phyloP scores from a whole-genome alignment of 768 basidiomycete species.

The Podaxis sp. region DNA sequence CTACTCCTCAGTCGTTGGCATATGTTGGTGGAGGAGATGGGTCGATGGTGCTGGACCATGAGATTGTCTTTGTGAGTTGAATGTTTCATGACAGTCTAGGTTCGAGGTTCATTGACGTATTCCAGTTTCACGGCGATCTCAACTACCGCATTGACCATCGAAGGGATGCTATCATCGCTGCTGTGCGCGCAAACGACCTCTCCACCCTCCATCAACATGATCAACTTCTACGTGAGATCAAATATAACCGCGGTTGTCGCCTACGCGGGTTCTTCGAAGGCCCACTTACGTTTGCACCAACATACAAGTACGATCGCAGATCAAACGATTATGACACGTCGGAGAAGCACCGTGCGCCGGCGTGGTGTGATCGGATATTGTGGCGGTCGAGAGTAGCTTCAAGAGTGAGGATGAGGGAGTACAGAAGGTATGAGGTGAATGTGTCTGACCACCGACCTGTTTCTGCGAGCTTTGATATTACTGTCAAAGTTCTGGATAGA shows the following conservation, averaged over 20 bases:
- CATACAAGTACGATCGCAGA: slow-evolving; percentile 91
- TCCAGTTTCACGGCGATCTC: slow-evolving; percentile 85
- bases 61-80: slow-evolving; percentile 79
- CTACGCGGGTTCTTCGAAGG: slow-evolving; percentile 82
- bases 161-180: slow-evolving; percentile 74
- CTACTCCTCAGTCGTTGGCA: slow-evolving; percentile 53
- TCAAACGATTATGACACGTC: slow-evolving; percentile 82
- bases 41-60: slow-evolving; percentile 91
- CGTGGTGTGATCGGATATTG: slow-evolving; percentile 96
- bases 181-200: slow-evolving; percentile 67
- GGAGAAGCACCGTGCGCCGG: slow-evolving; percentile 85
- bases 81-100: background rate
- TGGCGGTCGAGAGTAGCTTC: slow-evolving; percentile 60
- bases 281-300: slow-evolving; percentile 79
- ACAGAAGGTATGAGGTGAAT: slow-evolving; percentile 81
- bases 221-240: slow-evolving; percentile 88
- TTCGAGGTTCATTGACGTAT: slow-evolving; percentile 3
- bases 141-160: slow-evolving; percentile 97
- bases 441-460: slow-evolving; percentile 92
- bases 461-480: slow-evolving; percentile 72
- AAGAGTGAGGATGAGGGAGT: slow-evolving; percentile 66
- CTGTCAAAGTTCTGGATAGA: slow-evolving; percentile 67
- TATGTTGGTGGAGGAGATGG: slow-evolving; percentile 93
- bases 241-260: slow-evolving; percentile 83
- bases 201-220: slow-evolving; percentile 70